These are phyloP conservation scores for Paramecium biaurelia DNA, from an alignment of 73 alveolate species.

Conservation along the genomic window DNA sequence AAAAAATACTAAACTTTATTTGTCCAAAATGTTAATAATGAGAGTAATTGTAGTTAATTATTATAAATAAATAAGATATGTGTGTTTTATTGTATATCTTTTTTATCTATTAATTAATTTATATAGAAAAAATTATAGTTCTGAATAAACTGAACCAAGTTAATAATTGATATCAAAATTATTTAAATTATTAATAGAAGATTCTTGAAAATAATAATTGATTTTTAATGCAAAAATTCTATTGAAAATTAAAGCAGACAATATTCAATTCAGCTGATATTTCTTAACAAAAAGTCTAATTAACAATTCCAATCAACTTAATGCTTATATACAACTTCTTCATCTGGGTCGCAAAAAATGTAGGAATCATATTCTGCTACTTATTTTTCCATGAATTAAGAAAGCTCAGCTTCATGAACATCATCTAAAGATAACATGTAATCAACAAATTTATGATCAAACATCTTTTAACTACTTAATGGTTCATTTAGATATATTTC, in stretches of 20 bases:
- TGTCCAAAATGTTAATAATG: slow-evolving; percentile 10
- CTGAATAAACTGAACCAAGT: not conserved
- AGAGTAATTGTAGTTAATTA: not conserved
- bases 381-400: not conserved
- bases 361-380: slow-evolving; percentile 22
- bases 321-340: not conserved
- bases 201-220: not conserved
- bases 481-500: not conserved
- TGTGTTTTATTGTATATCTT: not conserved
- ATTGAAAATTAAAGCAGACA: not conserved
- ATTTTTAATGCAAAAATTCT: not conserved
- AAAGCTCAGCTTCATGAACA: not conserved
- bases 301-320: slow-evolving; percentile 19
- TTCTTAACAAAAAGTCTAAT: not conserved
- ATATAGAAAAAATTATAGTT: not conserved
- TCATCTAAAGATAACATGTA: not conserved
- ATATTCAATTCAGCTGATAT: not conserved
- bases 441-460: not conserved
- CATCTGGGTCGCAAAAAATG: not conserved
- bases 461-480: not conserved
- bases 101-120: not conserved
- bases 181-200: not conserved
- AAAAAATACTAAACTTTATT: not conserved
- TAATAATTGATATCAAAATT: not conserved
- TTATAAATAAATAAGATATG: not conserved